Conservation (phyloP, 495 filamentous ascomycete genomes). For the Penicillium dipodomyicola region DNA sequence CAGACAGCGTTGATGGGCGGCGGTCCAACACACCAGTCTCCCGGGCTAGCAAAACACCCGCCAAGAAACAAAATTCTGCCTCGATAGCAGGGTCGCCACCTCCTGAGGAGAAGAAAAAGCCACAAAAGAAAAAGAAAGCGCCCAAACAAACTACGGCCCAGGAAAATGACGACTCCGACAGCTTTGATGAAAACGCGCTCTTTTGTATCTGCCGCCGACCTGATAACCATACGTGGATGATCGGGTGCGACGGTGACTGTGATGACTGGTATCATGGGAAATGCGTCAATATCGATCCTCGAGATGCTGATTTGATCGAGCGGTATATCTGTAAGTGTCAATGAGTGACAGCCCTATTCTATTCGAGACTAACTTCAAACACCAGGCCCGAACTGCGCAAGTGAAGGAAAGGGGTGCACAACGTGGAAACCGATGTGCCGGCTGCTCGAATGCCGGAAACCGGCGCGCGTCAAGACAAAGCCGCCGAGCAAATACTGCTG, state of each 20-base stretch:
- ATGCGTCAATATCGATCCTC: conserved; percentile 61
- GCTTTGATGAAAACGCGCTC: conserved; percentile 49
- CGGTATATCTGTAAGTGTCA: conserved; percentile 61
- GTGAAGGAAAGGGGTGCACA: conserved; percentile 52
- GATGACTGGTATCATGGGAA: conserved; percentile 74
- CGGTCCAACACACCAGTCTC: conserved; percentile 49
- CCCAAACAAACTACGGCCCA: conserved; percentile 12
- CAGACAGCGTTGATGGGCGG: conserved; percentile 43
- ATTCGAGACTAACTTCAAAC: conserved; percentile 11
- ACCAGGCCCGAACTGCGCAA: conserved; percentile 58
- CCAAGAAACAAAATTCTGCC: conserved; percentile 42
- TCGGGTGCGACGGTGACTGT: conserved; percentile 68
- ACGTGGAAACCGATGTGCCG: conserved; percentile 72
- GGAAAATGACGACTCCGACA: conserved; percentile 43
- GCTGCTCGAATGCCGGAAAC: conserved; percentile 56
- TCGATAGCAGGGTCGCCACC: conserved; percentile 42
- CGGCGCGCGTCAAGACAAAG: conserved; percentile 51
- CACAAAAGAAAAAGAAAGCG: conserved; percentile 24
- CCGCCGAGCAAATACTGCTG: conserved; percentile 66
- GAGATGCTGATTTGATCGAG: conserved; percentile 63
- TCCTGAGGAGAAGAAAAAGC: conserved; percentile 39
- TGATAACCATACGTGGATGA: conserved; percentile 76
- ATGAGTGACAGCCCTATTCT: not conserved
- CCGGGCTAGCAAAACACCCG: conserved; percentile 49
- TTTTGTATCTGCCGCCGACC: conserved; percentile 71